These are phyloP conservation scores for Yamadazyma dendronema DNA, from an alignment of 1,139 yeast genomes.

Conservation along the genomic window DNA sequence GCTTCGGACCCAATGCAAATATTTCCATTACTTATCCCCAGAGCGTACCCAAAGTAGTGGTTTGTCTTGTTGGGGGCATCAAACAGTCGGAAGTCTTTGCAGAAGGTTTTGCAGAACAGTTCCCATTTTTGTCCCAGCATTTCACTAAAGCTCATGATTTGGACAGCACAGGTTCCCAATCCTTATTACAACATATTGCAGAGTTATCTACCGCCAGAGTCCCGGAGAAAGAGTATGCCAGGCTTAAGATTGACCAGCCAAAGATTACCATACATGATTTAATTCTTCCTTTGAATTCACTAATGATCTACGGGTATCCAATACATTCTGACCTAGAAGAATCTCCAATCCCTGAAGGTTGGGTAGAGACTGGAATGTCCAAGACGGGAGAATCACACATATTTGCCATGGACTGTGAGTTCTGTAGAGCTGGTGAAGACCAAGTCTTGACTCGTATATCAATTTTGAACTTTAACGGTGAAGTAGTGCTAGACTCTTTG, in stretches of 20 bases:
- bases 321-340: constrained; percentile 34
- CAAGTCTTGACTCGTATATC: constrained; percentile 78
- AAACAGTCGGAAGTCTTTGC: constrained; percentile 27
- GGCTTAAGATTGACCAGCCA: constrained; percentile 8
- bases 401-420: constrained; percentile 90
- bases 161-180: not conserved
- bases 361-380: constrained; percentile 57
- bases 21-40: constrained; percentile 24
- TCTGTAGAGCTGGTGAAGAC: constrained; percentile 66
- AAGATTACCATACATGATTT: constrained; percentile 56
- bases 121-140: constrained; percentile 6
- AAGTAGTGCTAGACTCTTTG: constrained; percentile 62
- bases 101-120: constrained; percentile 4
- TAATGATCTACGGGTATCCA: constrained; percentile 57
- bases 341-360: constrained; percentile 27
- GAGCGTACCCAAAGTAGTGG: constrained; percentile 48
- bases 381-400: constrained; percentile 59
- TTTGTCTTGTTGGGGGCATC: constrained; percentile 69
- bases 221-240: not conserved
- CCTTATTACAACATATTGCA: too few relatives aligned
- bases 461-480: constrained; percentile 60
- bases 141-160: not conserved
- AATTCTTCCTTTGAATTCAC: constrained; percentile 42
- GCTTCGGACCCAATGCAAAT: not conserved
- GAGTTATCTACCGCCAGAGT: not conserved